Evolutionary conservation across 1,284 basidiomycete genomes (phyloP).

Genomic region (Cerioporus squamosus): DNA sequence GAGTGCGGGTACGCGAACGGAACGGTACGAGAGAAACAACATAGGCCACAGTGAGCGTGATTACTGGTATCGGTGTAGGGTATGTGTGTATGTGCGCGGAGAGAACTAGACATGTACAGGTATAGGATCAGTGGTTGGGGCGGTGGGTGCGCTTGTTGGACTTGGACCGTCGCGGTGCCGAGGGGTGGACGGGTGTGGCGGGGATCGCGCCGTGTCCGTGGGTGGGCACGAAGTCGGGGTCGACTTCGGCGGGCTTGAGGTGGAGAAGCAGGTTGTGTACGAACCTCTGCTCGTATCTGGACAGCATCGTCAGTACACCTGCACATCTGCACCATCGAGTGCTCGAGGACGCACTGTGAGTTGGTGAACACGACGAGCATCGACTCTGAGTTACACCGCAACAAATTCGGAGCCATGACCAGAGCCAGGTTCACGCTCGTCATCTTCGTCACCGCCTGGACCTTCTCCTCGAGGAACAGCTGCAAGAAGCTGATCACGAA

Average conservation of each 20-base stretch:
- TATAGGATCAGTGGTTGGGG: constrained; percentile 37
- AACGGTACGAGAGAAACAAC: constrained; percentile 14
- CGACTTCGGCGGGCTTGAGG: constrained; percentile 74
- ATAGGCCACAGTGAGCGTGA: constrained; percentile 9
- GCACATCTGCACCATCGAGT: constrained; percentile 9
- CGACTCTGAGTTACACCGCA: constrained; percentile 82
- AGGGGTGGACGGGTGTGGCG: constrained; percentile 8
- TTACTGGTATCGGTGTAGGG: constrained; percentile 21
- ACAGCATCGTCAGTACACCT: constrained; percentile 52
- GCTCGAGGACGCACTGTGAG: constrained; percentile 64
- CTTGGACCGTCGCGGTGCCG: constrained; percentile 48
- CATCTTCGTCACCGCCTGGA: constrained; percentile 83
- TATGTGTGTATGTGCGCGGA: constrained; percentile 22
- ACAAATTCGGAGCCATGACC: constrained; percentile 88
- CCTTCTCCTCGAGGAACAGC: constrained; percentile 79
- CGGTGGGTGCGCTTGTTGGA: constrained; percentile 47
- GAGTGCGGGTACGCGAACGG: background rate
- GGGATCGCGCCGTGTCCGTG: constrained; percentile 74
- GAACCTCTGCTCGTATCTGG: constrained; percentile 85
- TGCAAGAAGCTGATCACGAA: constrained; percentile 91
- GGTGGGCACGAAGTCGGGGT: constrained; percentile 74
- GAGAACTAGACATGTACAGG: constrained; percentile 15
- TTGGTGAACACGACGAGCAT: constrained; percentile 89
- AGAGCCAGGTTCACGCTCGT: constrained; percentile 78
- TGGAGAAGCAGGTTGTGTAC: constrained; percentile 83